Evolutionary conservation across 2,329 filamentous ascomycete genomes (phyloP).

Genomic region (Thielaviopsis punctulata): DNA sequence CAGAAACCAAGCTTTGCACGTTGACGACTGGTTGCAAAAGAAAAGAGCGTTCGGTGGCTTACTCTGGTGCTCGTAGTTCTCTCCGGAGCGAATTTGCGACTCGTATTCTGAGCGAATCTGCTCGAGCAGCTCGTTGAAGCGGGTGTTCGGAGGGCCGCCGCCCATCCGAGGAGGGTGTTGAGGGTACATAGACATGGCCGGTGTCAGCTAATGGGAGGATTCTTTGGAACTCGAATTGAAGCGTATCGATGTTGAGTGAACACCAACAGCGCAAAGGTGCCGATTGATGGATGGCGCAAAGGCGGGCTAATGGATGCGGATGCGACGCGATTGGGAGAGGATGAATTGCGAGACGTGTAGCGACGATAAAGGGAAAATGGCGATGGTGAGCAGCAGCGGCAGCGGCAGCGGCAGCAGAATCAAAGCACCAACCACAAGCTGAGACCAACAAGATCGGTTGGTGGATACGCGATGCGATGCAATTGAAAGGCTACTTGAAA

Average conservation of each 20-base stretch:
- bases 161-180: slow-evolving; percentile 13
- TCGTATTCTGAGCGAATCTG: slow-evolving; percentile 86
- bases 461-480: background rate
- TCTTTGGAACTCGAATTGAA: background rate
- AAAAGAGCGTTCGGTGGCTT: slow-evolving; percentile 27
- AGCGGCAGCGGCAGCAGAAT: background rate
- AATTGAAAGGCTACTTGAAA: background rate
- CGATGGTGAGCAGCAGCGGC: background rate
- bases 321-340: background rate
- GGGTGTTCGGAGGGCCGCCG: slow-evolving; percentile 20
- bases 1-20: slow-evolving; percentile 2
- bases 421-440: no score
- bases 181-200: slow-evolving; percentile 13
- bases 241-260: background rate
- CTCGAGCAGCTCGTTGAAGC: slow-evolving; percentile 82
- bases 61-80: slow-evolving; percentile 89
- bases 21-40: slow-evolving; percentile 1
- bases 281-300: background rate
- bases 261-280: background rate
- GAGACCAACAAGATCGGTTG: background rate
- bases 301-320: background rate
- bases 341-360: background rate
- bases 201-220: background rate
- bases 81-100: slow-evolving; percentile 59
- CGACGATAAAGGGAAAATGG: no score